These are phyloP conservation scores for Discostella pseudostelligera DNA, from an alignment of 108 stramenopile species.

Conservation along the genomic window DNA sequence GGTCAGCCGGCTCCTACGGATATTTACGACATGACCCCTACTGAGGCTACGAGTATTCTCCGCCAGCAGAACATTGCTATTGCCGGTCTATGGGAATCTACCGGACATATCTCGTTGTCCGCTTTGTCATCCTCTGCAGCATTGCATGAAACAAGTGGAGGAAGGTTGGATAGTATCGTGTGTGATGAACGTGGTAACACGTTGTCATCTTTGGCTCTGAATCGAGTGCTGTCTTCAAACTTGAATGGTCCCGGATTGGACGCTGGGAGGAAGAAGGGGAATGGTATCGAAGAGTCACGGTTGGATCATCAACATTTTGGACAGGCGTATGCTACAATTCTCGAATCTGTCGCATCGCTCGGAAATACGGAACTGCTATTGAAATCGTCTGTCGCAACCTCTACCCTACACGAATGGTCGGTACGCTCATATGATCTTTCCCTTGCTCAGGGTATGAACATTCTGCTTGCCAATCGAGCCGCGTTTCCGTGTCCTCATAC, in stretches of 20 bases:
- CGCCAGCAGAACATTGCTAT: constrained; percentile 48
- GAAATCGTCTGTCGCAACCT: constrained; percentile 11
- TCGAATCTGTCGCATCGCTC: neutral
- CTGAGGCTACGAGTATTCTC: constrained; percentile 51
- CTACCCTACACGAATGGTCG: constrained; percentile 43
- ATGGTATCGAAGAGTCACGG: neutral
- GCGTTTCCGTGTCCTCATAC: constrained; percentile 22
- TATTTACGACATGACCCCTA: constrained; percentile 25
- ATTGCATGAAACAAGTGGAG: constrained; percentile 54
- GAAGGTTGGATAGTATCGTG: neutral
- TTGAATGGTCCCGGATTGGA: constrained; percentile 30
- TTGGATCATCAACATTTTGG: constrained; percentile 1
- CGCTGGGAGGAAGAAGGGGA: constrained; percentile 10
- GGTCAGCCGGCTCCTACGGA: constrained; percentile 29
- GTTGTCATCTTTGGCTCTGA: constrained; percentile 10
- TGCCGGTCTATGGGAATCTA: constrained; percentile 72
- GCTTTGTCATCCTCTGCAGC: constrained; percentile 49
- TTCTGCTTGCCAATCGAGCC: constrained; percentile 32
- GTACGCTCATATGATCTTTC: constrained; percentile 36
- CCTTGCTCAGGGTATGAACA: constrained; percentile 25
- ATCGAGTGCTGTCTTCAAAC: constrained; percentile 34
- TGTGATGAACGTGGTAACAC: too few species aligned
- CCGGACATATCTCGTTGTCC: constrained; percentile 50
- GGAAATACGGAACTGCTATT: neutral
- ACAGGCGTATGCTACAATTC: constrained; percentile 8